Conservation (phyloP, 2,329 filamentous ascomycete genomes). For the Cephalotrichum gorgonifer region DNA sequence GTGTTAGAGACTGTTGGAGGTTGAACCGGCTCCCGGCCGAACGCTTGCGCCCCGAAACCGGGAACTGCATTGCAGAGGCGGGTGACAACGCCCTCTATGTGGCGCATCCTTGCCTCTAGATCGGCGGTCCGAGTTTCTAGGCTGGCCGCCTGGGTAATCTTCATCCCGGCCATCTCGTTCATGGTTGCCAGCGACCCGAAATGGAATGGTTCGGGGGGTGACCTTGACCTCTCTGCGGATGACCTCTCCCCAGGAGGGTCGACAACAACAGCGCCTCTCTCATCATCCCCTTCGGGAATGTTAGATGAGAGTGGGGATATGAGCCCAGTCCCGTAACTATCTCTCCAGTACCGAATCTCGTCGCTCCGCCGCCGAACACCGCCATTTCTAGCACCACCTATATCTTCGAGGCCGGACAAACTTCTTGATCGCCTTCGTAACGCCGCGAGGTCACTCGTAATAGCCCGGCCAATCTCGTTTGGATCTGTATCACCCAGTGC, state of each 20-base stretch:
- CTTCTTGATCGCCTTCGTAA: slow-evolving; percentile 48
- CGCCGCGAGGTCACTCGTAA: slow-evolving; percentile 42
- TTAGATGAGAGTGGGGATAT: slow-evolving; percentile 41
- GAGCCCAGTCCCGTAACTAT: slow-evolving; percentile 43
- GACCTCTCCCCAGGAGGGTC: slow-evolving; percentile 22
- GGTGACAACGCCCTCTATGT: slow-evolving; percentile 41
- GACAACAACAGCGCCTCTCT: slow-evolving; percentile 12
- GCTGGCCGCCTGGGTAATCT: slow-evolving; percentile 44
- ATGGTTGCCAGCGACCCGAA: slow-evolving; percentile 37
- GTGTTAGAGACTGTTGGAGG: not conserved
- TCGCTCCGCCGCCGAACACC: slow-evolving; percentile 44
- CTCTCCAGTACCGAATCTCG: slow-evolving; percentile 54
- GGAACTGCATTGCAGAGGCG: slow-evolving; percentile 37
- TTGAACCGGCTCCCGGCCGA: not conserved
- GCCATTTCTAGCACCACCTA: slow-evolving; percentile 17
- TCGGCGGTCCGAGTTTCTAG: slow-evolving; percentile 41
- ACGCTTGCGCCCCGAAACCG: slow-evolving; percentile 21
- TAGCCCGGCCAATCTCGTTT: slow-evolving; percentile 50
- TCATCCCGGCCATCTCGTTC: slow-evolving; percentile 41
- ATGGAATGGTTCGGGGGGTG: slow-evolving; percentile 40
- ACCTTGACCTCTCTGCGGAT: slow-evolving; percentile 21
- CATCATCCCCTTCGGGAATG: slow-evolving; percentile 25
- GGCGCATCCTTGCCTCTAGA: slow-evolving; percentile 41
- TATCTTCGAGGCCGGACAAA: slow-evolving; percentile 40
- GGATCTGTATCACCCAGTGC: slow-evolving; percentile 34